Base-by-base conservation (phyloP, 371 early-diverging fungal species). In the Parasitella parasitica region DNA sequence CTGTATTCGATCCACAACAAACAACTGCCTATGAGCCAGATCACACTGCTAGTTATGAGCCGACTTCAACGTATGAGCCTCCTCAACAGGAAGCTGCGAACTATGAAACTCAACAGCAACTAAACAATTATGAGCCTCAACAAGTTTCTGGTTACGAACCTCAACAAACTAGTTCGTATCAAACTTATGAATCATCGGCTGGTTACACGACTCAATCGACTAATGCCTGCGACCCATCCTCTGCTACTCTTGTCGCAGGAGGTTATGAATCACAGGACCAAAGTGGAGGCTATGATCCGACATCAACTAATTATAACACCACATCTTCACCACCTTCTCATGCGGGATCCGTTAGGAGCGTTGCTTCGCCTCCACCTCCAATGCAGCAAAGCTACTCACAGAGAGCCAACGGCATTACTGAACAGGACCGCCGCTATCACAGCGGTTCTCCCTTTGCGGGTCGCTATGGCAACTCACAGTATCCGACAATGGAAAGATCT, bases 401-500 rank as follows among this genome's bases (percentile, higher is more conserved):
- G 9, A 54, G 60, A 11, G 34, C 64, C 18, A 65, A 65, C 50
- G 59, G 60, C 20, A 49, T 65, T 6, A 48, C 49, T 4, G 60
- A 37, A 12, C 38, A 59, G 3, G 62, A 61, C 8, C 62, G 55
- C 46, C 48, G 30, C 34, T 46, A 53, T 39, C 36, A 39, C 39
- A 61, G 46, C 7, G 15, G 36, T 12, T 22, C 49, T 8, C 28
- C 59, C 12, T 59, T 59, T 55, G 20, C 59, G 28, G 39, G 43
- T 2, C 26, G 36, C 37, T 59, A 50, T 22, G 38, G 48, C 37
- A 27, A 13, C 32, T 6, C 9, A 12, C 18, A 20, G 39, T 8
- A 56, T 11, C 48, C 39, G 2, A 41, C 61, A 8, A 43, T 43
- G 43, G 69, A 63, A 46, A 41, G 69, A 13, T 68, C 69, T 8